Conservation (phyloP, 371 early-diverging fungal species). For the Zychaea mexicana region DNA sequence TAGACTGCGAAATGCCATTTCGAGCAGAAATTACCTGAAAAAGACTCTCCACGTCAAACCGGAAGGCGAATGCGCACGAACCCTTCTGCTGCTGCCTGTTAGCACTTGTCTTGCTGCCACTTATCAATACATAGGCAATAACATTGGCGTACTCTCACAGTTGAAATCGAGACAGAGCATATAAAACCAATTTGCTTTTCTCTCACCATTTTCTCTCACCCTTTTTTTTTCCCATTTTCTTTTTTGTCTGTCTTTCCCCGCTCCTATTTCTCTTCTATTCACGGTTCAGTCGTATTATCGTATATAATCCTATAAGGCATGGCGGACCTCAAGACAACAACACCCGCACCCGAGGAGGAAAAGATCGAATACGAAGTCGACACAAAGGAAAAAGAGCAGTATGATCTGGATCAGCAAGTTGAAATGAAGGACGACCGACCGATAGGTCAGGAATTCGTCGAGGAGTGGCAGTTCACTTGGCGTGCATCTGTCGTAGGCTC, state of each 20-base stretch:
- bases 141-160: too few species aligned
- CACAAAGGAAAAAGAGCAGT: constrained; percentile 9
- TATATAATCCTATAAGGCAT: constrained; percentile 1
- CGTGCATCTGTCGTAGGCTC: constrained; percentile 70
- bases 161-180: too few species aligned
- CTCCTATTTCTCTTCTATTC: not conserved
- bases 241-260: not conserved
- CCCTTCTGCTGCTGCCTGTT: too few species aligned
- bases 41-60: constrained; percentile 2
- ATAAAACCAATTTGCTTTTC: not conserved
- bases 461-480: constrained; percentile 58
- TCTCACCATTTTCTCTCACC: not conserved
- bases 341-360: constrained; percentile 15
- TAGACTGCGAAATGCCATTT: constrained; percentile 6
- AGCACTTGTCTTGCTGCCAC: too few species aligned
- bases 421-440: constrained; percentile 14
- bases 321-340: not conserved
- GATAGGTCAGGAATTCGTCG: constrained; percentile 11
- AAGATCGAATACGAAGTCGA: constrained; percentile 39
- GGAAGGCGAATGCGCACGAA: constrained; percentile 3
- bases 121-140: too few species aligned
- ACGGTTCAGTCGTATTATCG: not conserved
- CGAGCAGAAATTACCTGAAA: constrained; percentile 21
- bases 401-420: constrained; percentile 21
- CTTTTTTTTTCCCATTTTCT: not conserved